Conservation (phyloP, 2,329 filamentous ascomycete species). For the Gnomoniopsis sp. region DNA sequence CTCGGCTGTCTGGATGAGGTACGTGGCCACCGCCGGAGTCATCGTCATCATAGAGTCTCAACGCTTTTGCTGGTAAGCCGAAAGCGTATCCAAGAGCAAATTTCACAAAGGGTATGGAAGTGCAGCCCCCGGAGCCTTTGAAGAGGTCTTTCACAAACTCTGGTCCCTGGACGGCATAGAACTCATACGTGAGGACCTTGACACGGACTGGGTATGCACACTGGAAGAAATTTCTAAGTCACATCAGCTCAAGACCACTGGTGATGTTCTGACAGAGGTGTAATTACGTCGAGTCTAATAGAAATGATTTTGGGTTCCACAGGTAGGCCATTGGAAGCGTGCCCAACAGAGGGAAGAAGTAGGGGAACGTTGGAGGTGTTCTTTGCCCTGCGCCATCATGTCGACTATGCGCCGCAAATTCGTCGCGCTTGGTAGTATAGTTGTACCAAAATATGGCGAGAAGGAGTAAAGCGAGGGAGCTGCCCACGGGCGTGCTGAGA, state of each 20-base stretch:
- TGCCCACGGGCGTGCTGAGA: background rate
- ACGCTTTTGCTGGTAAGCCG: constrained; percentile 24
- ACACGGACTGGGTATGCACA: constrained; percentile 20
- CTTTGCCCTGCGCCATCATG: constrained; percentile 8
- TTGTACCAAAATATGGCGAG: constrained; percentile 17
- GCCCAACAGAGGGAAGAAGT: constrained; percentile 23
- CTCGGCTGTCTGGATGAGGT: constrained; percentile 9
- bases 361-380: constrained; percentile 22
- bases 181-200: constrained; percentile 24
- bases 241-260: background rate
- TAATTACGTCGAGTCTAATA: constrained; percentile 21
- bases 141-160: constrained; percentile 26
- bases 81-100: constrained; percentile 28
- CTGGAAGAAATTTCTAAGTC: constrained; percentile 24
- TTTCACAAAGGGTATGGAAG: constrained; percentile 26
- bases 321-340: constrained; percentile 24
- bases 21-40: constrained; percentile 23
- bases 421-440: constrained; percentile 13
- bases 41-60: constrained; percentile 25
- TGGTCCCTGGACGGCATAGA: constrained; percentile 22
- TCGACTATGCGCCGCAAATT: constrained; percentile 7
- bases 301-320: constrained; percentile 21
- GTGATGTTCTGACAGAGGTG: background rate
- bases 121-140: constrained; percentile 21
- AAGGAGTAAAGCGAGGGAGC: constrained; percentile 15